These are phyloP conservation scores for Rosa lucieae DNA, from an alignment of 306 rosid genomes.

Conservation along the genomic window DNA sequence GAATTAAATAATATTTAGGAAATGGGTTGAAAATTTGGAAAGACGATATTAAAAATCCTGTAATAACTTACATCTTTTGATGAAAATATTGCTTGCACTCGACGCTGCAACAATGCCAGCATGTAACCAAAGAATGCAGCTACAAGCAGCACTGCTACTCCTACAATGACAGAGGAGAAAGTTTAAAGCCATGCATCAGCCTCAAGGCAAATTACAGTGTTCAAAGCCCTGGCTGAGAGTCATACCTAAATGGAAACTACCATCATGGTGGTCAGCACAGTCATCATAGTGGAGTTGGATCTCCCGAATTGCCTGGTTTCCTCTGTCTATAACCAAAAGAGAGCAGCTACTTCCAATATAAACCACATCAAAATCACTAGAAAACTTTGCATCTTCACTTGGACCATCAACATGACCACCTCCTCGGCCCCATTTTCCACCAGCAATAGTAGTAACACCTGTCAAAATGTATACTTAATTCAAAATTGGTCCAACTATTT, in stretches of 20 bases:
- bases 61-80: constrained; percentile 50
- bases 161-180: constrained; percentile 38
- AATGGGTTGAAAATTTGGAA: not conserved
- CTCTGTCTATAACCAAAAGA: constrained; percentile 88
- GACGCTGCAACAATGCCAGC: constrained; percentile 77
- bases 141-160: constrained; percentile 67
- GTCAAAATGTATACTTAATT: constrained; percentile 18
- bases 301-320: constrained; percentile 93
- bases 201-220: constrained; percentile 12
- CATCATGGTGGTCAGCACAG: constrained; percentile 51
- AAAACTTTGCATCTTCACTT: constrained; percentile 94
- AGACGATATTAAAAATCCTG: not conserved
- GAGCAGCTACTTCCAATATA: constrained; percentile 80
- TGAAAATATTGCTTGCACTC: constrained; percentile 78
- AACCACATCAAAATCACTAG: constrained; percentile 81
- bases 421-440: constrained; percentile 81
- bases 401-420: constrained; percentile 97
- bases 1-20: constrained; percentile 2
- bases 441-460: constrained; percentile 98
- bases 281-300: constrained; percentile 83
- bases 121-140: constrained; percentile 81
- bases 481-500: constrained; percentile 6
- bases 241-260: constrained; percentile 71
- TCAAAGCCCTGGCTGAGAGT: constrained; percentile 11
- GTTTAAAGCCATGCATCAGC: constrained; percentile 19